Evolutionary conservation across 371 early-diverging fungal genomes (phyloP), one percentile per base, ranked within the genome.

Genomic region (Sporodiniella umbellata): DNA sequence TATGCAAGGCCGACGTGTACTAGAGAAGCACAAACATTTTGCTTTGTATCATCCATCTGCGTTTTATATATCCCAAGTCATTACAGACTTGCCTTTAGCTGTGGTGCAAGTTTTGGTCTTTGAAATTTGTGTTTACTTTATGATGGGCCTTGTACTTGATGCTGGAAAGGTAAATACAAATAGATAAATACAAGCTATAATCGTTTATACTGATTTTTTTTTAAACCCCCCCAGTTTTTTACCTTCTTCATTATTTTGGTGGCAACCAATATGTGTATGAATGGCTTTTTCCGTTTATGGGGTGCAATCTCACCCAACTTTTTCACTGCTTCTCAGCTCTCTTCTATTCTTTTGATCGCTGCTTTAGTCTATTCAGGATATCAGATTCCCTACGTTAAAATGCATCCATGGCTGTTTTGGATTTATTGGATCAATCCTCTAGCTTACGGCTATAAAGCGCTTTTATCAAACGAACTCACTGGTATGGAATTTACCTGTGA

Each of bases 361-460:
- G 55, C 68, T 54, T 70, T 85, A 47, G 51, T 86, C 40, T 82
- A 86, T 51, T 75, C 76, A 52, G 87, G 90, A 48, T 87, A 87
- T 40, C 70, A 82, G 51, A 79, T 85, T 48, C 83, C 85, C 15
- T 78, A 76, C 37, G 53, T 33, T 4, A 49, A 66, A 6, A 87
- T 89, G 86, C 79, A 86, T 50, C 84, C 82, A 22, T 87, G 85
- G 83, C 74, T 88, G 21, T 66, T 75, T 44, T 87, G 86, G 40
- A 78, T 87, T 25, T 83, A 78, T 61, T 87, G 83, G 80, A 78
- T 85, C 46, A 84, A 79, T 33, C 83, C 88, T 19, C 66, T 89
- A 35, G 80, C 84, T 2, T 87, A 86, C 50, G 81, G 84, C 8
- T 79, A 78, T 59, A 72, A 79, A 55, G 82, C 85, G 6, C 67